Base-by-base conservation (phyloP, 495 filamentous ascomycete species). In the Neurospora sp. region DNA sequence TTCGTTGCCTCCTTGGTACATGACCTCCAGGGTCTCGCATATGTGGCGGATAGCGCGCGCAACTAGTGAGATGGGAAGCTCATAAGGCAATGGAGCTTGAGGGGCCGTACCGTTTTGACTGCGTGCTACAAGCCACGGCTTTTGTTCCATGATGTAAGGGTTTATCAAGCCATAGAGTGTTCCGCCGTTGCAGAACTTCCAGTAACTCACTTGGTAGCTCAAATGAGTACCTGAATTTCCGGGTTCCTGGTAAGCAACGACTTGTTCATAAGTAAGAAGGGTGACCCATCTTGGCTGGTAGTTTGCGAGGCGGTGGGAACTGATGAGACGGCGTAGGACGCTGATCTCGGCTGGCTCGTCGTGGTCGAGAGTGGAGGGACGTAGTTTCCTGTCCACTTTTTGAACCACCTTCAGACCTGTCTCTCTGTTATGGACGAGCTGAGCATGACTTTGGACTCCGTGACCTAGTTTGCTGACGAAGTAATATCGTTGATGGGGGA, bases 1-100 rank as follows among this genome's bases (percentile, higher is more conserved):
- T 20, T 74, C 65, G 6, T 0, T n/a, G 10, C 73, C 73, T 65
- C 39, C 41, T 12, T 69, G 40, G 68, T 74, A 74, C 73, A 74
- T 74, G 70, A 74, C 35, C 8, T 74, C 69, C 20, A 74, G 27
- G 6, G 73, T 72, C 71, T 74, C 70, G 65, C 73, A 42, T 5
- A 72, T 71, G 27, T 74, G 70, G 6, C 37, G 39, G 65, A 72
- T 70, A 39, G 22, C 20, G 1, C 70, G 70, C 7, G 73, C 73
- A 14, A 74, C 18, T 8, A 74, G 3, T 10, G 44, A 44, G n/a
- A 73, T 72, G 5, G 73, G 73, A 9, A 74, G 37, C 12, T 59
- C 18, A 37, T 35, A 35, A 35, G 16, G 16, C 20, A n/a, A 10
- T 12, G 7, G 42, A 35, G 6, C 31, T 6, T 27, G 14, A 37